Conservation (phyloP, 371 early-diverging fungal genomes). For the Mucor circinelloides region DNA sequence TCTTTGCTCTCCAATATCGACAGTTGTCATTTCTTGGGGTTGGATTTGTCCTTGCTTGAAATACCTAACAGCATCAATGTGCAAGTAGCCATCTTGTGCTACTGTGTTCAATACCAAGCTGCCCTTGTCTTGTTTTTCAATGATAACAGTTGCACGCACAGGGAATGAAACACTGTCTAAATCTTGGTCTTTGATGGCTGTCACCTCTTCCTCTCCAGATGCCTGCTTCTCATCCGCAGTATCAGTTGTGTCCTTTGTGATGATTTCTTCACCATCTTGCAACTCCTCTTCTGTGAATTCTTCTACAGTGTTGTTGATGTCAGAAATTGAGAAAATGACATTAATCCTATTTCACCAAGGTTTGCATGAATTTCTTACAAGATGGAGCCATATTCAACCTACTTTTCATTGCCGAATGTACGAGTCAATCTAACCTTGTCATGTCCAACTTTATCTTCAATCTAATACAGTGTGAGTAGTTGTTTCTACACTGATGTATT, state of each 20-base stretch:
- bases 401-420: slow-evolving; percentile 84
- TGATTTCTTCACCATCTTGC: not conserved
- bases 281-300: slow-evolving; percentile 10
- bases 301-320: slow-evolving; percentile 65
- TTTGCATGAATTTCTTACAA: not conserved
- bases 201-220: not conserved
- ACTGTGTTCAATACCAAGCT: slow-evolving; percentile 70
- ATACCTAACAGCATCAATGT: slow-evolving; percentile 73
- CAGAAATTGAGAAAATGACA: slow-evolving; percentile 77
- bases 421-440: slow-evolving; percentile 75
- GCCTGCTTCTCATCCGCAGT: slow-evolving; percentile 5
- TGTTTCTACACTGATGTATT: not conserved
- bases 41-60: slow-evolving; percentile 55
- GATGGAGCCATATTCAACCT: slow-evolving; percentile 9
- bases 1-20: slow-evolving; percentile 62
- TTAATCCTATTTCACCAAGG: slow-evolving; percentile 52
- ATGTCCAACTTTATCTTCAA: slow-evolving; percentile 70
- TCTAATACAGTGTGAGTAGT: slow-evolving; percentile 25
- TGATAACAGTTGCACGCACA: slow-evolving; percentile 68
- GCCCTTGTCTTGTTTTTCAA: slow-evolving; percentile 65
- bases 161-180: slow-evolving; percentile 30
- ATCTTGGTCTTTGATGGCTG: not conserved
- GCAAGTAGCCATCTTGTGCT: slow-evolving; percentile 76
- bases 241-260: not conserved
- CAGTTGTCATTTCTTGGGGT: slow-evolving; percentile 62